Percentiles rank a stretch among this genome's conserved stretches.
Conservation (phyloP, 148 eudicot genomes). For the Oxyria digyna region DNA sequence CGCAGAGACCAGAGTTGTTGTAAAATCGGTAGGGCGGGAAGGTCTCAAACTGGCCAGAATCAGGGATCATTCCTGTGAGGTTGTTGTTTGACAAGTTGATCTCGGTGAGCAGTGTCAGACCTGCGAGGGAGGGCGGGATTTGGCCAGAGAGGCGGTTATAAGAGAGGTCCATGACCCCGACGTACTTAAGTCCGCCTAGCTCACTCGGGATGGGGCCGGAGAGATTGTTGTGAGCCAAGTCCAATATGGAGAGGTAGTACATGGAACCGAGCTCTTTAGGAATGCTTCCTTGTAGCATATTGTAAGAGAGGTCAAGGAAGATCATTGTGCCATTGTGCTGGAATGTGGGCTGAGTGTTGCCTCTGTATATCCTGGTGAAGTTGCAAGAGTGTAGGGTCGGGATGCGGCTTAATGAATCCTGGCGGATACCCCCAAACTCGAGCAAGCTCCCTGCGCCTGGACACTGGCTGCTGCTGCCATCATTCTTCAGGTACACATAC, state of each 20-base stretch:
- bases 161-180: slow-evolving; percentile 65
- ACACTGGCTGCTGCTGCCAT: slow-evolving; percentile 53
- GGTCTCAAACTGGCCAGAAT: slow-evolving; percentile 62
- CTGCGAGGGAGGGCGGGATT: slow-evolving; percentile 44
- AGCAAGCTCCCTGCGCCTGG: slow-evolving; percentile 88
- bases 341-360: slow-evolving; percentile 62
- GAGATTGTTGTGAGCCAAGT: slow-evolving; percentile 67
- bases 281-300: slow-evolving; percentile 51
- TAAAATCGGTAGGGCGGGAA: slow-evolving; percentile 41
- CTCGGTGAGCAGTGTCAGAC: slow-evolving; percentile 48
- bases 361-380: slow-evolving; percentile 50
- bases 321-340: slow-evolving; percentile 83
- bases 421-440: slow-evolving; percentile 69
- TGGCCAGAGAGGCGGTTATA: slow-evolving; percentile 49
- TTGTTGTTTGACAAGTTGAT: slow-evolving; percentile 58
- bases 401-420: slow-evolving; percentile 39
- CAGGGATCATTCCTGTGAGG: slow-evolving; percentile 64
- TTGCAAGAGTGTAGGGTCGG: slow-evolving; percentile 51
- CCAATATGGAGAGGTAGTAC: slow-evolving; percentile 53
- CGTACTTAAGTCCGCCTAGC: slow-evolving; percentile 41
- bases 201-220: slow-evolving; percentile 65
- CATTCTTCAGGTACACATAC: slow-evolving; percentile 59
- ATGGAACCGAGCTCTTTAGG: slow-evolving; percentile 78
- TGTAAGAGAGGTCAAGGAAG: slow-evolving; percentile 67
- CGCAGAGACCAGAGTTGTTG: slow-evolving; percentile 79